These are phyloP conservation scores for Incumbomyces delicatus DNA, from an alignment of 2,329 filamentous ascomycete genomes.

Conservation along the genomic window DNA sequence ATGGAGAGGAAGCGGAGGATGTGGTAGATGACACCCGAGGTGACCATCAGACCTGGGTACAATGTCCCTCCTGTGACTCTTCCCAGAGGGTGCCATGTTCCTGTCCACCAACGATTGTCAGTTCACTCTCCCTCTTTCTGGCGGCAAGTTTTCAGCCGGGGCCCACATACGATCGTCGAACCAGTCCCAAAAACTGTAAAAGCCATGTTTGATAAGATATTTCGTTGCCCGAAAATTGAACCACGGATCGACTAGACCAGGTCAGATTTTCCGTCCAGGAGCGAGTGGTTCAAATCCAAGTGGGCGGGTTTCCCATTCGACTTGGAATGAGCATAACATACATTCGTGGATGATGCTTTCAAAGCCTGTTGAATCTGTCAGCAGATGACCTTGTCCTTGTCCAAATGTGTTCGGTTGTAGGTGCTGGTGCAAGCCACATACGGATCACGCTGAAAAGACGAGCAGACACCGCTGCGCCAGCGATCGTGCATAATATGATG, in stretches of 20 bases:
- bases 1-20: slow-evolving; percentile 77
- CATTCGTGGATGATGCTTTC: slow-evolving; percentile 99
- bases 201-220: slow-evolving; percentile 92
- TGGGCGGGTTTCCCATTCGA: background rate
- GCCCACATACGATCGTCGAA: slow-evolving; percentile 76
- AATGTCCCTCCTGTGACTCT: slow-evolving; percentile 98
- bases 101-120: slow-evolving; percentile 27
- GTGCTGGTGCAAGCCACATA: slow-evolving; percentile 44
- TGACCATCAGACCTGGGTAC: slow-evolving; percentile 98
- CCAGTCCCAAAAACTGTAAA: slow-evolving; percentile 99
- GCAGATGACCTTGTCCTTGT: background rate
- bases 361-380: slow-evolving; percentile 52
- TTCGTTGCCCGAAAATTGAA: slow-evolving; percentile 99
- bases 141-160: too few relatives aligned
- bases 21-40: slow-evolving; percentile 94
- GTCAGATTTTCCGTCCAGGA: slow-evolving; percentile 19
- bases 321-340: slow-evolving; percentile 45
- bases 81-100: slow-evolving; percentile 97
- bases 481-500: slow-evolving; percentile 83
- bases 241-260: slow-evolving; percentile 81
- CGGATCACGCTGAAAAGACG: slow-evolving; percentile 97
- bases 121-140: background rate
- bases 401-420: too few relatives aligned
- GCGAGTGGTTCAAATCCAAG: slow-evolving; percentile 3
- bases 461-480: slow-evolving; percentile 80